A percentile compares a stretch with the other conserved stretches of the same genome.
Evolutionary conservation across 257 asterid genomes (phyloP).

Genomic region (Mentha longifolia): DNA sequence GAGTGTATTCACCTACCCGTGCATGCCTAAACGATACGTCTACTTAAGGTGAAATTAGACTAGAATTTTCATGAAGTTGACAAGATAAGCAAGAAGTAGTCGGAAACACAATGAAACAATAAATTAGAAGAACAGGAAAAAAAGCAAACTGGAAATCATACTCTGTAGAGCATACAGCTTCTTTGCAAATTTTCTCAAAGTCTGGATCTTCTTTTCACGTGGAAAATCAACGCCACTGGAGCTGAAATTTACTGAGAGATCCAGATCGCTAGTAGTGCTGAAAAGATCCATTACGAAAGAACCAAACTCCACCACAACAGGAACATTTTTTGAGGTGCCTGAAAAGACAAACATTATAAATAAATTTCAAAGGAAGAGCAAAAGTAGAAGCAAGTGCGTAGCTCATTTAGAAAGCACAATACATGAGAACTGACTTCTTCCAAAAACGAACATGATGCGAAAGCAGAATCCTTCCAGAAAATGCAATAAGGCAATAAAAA

Average conservation of each 20-base stretch:
- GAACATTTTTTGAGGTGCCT: slow-evolving; percentile 61
- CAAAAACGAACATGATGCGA: slow-evolving; percentile 2
- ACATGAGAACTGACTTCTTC: slow-evolving; percentile 15
- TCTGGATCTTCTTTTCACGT: slow-evolving; percentile 78
- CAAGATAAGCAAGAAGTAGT: slow-evolving; percentile 23
- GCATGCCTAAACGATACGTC: background rate
- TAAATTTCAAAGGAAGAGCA: slow-evolving; percentile 7
- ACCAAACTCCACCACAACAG: slow-evolving; percentile 84
- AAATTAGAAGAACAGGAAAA: slow-evolving; percentile 3
- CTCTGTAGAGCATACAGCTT: slow-evolving; percentile 75
- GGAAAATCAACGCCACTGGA: slow-evolving; percentile 44
- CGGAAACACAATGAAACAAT: background rate
- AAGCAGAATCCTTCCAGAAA: slow-evolving; percentile 10
- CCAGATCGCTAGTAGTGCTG: slow-evolving; percentile 74
- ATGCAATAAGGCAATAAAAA: background rate
- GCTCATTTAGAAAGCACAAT: slow-evolving; percentile 11
- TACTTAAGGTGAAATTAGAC: slow-evolving; percentile 3
- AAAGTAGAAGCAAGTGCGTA: slow-evolving; percentile 10
- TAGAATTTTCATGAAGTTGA: background rate
- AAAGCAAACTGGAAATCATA: slow-evolving; percentile 39
- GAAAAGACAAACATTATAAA: slow-evolving; percentile 31
- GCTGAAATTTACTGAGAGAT: slow-evolving; percentile 79
- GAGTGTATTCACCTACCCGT: slow-evolving; percentile 1
- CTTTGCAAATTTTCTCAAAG: slow-evolving; percentile 75
- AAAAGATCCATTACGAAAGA: slow-evolving; percentile 93